Base-by-base conservation (phyloP, 345 rosid species). In the Gossypium anomalum region DNA sequence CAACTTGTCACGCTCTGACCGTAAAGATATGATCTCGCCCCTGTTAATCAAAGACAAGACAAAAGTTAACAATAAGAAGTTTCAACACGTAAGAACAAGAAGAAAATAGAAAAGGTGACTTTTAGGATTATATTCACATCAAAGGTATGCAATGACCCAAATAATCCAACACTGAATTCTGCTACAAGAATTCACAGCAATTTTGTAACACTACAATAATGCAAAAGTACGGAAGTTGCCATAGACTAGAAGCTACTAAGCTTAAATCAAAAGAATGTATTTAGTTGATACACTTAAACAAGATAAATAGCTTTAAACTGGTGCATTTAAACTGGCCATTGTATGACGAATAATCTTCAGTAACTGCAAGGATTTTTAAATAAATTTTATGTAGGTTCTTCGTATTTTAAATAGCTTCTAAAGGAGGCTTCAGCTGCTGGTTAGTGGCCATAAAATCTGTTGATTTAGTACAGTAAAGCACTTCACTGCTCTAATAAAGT, bases 1-100 rank as follows among this genome's bases (percentile, higher is more conserved):
- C 79, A 89, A 76, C 86, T 87, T 94, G 78, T 92, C 98, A 70
- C 94, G 87, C 77, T 92, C 98, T 57, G 94, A 84, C 78, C 89
- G 83, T 67, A 91, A 45, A n/a, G 76, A 77, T 78, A 91, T 84
- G 72, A 87, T 77, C 77, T 89, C 93, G 80, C 83, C 86, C 94
- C 98, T 93, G 71, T 44, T 19, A 78, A 75, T 17, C 19, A 62
- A 61, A 80, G 22, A 70, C 2, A 65, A 57, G 55, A 70, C 62
- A 2, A 22, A 41, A n/a, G 53, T 25, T 60, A 45, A 70, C 49
- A 51, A 56, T 67, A 49, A 20, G 10, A 27, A 12, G 45, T 61
- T 17, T 11, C 44, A 38, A 43, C 17, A 66, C 43, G 56, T 7
- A 61, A 44, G 38, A n/a, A 56, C 25, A 71, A 55, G 55, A 55